Percentiles rank a stretch among this genome's conserved stretches.
phyloP scores from a whole-genome alignment of 1,284 basidiomycete species.

The Boletus smithii region DNA sequence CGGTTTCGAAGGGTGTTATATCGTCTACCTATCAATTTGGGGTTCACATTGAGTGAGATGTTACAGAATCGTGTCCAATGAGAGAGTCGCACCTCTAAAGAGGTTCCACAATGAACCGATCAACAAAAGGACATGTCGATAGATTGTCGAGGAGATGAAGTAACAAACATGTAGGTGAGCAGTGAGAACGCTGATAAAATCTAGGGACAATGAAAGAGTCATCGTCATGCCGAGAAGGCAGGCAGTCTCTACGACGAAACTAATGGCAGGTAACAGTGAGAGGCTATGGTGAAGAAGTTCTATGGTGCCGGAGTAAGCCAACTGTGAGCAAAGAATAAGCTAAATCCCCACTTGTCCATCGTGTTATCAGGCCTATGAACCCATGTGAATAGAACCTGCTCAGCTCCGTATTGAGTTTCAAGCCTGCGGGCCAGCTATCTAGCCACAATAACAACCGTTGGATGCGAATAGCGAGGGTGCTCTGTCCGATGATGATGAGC shows the following conservation, averaged over 20 bases:
- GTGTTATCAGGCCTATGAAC: slow-evolving; percentile 58
- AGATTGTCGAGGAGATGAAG: slow-evolving; percentile 60
- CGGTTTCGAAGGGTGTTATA: slow-evolving; percentile 81
- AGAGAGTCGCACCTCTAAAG: slow-evolving; percentile 71
- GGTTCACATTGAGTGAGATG: background rate
- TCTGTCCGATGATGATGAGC: slow-evolving; percentile 28
- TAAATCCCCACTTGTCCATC: slow-evolving; percentile 63
- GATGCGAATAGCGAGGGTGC: slow-evolving; percentile 48
- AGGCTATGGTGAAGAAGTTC: slow-evolving; percentile 24
- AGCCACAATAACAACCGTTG: slow-evolving; percentile 73
- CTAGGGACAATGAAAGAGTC: slow-evolving; percentile 63
- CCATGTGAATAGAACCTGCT: slow-evolving; percentile 77
- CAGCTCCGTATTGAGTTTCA: slow-evolving; percentile 95
- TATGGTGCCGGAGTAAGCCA: slow-evolving; percentile 12
- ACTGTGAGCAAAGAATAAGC: background rate
- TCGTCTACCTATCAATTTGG: slow-evolving; percentile 63
- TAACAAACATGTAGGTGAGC: slow-evolving; percentile 77
- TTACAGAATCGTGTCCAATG: background rate
- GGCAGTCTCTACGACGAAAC: slow-evolving; percentile 46
- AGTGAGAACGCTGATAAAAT: slow-evolving; percentile 65
- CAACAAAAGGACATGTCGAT: slow-evolving; percentile 59
- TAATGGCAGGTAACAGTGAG: slow-evolving; percentile 26
- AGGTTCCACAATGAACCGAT: slow-evolving; percentile 83
- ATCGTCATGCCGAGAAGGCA: slow-evolving; percentile 70
- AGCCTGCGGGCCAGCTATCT: slow-evolving; percentile 91